phyloP scores from a whole-genome alignment of 306 rosid species.

The Luffa acutangula region DNA sequence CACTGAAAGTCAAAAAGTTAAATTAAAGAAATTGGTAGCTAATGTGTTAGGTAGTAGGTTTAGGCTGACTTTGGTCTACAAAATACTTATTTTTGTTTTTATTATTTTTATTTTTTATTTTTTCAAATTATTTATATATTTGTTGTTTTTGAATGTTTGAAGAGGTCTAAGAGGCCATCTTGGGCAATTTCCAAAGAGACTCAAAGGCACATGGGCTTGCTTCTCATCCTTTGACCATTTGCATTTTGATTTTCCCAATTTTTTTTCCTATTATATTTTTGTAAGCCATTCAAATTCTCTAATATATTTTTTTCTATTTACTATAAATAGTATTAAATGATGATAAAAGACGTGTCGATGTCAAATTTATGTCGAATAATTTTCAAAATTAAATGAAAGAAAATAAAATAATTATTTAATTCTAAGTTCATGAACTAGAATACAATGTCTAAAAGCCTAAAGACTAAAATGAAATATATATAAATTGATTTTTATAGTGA shows the following conservation, averaged over 20 bases:
- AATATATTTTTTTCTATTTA: neutral
- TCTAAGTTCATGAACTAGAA: no score
- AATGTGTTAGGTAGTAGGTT: neutral
- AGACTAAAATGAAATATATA: no score
- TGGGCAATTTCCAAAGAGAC: neutral
- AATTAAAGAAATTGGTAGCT: neutral
- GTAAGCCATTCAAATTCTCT: neutral
- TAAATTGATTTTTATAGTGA: no score
- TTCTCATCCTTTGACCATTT: neutral
- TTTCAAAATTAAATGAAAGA: no score
- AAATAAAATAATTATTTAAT: no score
- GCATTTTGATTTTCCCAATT: neutral
- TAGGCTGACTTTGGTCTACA: neutral
- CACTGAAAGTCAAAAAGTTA: neutral
- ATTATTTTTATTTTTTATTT: no score
- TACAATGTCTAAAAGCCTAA: no score
- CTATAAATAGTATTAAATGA: neutral
- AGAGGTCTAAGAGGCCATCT: neutral
- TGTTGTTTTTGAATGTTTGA: neutral
- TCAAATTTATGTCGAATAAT: neutral
- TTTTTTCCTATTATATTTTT: neutral
- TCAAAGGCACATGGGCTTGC: constrained; percentile 1
- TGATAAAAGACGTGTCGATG: neutral
- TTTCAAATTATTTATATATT: neutral
- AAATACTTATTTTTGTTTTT: neutral